These are phyloP conservation scores for Grigorovia transvaalensis DNA, from an alignment of 805 yeast species.

Conservation along the genomic window DNA sequence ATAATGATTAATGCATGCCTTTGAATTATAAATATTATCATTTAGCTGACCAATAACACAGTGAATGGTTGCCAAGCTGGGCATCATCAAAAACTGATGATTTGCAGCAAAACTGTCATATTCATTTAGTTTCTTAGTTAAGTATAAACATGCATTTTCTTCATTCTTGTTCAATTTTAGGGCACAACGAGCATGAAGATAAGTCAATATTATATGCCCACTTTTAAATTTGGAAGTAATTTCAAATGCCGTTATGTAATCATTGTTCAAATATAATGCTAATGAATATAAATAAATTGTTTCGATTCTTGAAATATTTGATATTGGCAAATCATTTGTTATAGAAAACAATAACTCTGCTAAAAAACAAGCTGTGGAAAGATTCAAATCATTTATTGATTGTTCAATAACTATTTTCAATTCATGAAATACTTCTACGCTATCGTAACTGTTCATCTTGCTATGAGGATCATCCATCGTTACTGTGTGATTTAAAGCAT, in stretches of 20 bases:
- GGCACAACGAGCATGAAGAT: conserved; percentile 59
- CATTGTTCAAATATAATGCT: conserved; percentile 47
- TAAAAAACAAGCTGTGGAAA: conserved; percentile 69
- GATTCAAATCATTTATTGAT: conserved; percentile 20
- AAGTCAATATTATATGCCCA: conserved; percentile 64
- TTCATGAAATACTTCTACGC: background rate
- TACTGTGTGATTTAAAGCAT: background rate
- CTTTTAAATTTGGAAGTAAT: conserved; percentile 28
- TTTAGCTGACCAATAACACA: conserved; percentile 63
- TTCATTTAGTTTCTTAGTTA: conserved; percentile 6
- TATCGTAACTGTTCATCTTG: background rate
- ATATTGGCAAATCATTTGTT: conserved; percentile 7
- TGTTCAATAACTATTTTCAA: conserved; percentile 13
- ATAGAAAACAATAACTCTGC: conserved; percentile 71
- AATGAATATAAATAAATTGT: conserved; percentile 62
- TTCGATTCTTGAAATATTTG: conserved; percentile 34
- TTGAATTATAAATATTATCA: conserved; percentile 44
- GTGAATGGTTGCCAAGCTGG: conserved; percentile 63
- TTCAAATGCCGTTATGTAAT: conserved; percentile 54
- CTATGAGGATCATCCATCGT: background rate
- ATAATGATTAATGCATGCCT: conserved; percentile 57
- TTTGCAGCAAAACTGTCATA: background rate
- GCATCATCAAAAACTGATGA: conserved; percentile 31
- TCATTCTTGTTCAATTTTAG: conserved; percentile 13
- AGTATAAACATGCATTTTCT: conserved; percentile 8